phyloP scores from a whole-genome alignment of 495 filamentous ascomycete genomes.

The Pyrenopolyporus hunteri region DNA sequence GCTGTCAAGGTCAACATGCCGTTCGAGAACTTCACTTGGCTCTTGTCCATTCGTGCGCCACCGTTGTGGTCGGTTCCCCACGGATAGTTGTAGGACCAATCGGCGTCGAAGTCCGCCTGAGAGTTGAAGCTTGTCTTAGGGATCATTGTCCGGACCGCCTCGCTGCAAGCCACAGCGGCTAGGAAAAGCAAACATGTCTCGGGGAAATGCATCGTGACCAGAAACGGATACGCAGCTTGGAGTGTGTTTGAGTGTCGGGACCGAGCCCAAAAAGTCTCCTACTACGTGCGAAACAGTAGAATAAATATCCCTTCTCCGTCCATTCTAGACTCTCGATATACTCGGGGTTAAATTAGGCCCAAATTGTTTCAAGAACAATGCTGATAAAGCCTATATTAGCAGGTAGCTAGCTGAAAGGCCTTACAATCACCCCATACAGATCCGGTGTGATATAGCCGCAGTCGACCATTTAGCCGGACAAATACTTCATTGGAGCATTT shows the following conservation, averaged over 20 bases:
- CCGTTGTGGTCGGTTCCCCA: conserved; percentile 56
- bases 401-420: too few species aligned
- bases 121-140: conserved; percentile 60
- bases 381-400: too few species aligned
- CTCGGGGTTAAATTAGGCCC: too few species aligned
- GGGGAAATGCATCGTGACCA: conserved; percentile 27
- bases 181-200: conserved; percentile 9
- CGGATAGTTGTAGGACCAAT: conserved; percentile 61
- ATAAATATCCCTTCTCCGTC: neutral
- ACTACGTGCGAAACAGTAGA: neutral
- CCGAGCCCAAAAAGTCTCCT: too few species aligned
- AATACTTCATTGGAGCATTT: conserved; percentile 10
- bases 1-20: conserved; percentile 55
- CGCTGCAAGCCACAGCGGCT: conserved; percentile 33
- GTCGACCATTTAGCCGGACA: conserved; percentile 19
- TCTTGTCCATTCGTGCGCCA: conserved; percentile 60
- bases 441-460: conserved; percentile 7
- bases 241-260: too few species aligned
- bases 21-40: conserved; percentile 44
- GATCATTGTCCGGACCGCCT: conserved; percentile 53
- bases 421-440: neutral
- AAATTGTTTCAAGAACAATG: too few species aligned
- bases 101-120: conserved; percentile 54
- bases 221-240: neutral
- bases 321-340: conserved; percentile 1